phyloP scores from a whole-genome alignment of 2,329 filamentous ascomycete genomes.

The Microdochium paspali region DNA sequence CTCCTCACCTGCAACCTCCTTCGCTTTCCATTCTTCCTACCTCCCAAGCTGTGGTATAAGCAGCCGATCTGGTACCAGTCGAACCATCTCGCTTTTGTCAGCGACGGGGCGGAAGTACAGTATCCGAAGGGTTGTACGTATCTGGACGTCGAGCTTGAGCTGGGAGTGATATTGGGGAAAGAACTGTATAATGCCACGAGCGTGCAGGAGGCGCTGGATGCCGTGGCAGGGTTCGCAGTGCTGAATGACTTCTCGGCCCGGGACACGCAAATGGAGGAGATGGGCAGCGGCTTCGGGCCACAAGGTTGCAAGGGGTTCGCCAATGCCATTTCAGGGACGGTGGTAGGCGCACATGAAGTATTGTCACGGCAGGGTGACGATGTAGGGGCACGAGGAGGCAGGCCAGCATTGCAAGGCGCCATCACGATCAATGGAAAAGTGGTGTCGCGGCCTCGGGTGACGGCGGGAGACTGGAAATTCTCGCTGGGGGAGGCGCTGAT shows the following conservation, averaged over 20 bases:
- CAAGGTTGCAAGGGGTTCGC: slow-evolving; percentile 16
- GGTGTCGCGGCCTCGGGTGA: slow-evolving; percentile 9
- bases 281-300: slow-evolving; percentile 15
- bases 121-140: slow-evolving; percentile 12
- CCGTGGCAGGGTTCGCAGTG: slow-evolving; percentile 16
- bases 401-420: not conserved
- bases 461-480: slow-evolving; percentile 12
- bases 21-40: slow-evolving; percentile 12
- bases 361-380: slow-evolving; percentile 8
- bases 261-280: slow-evolving; percentile 14
- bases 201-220: slow-evolving; percentile 12
- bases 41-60: slow-evolving; percentile 10
- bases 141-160: slow-evolving; percentile 16
- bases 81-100: slow-evolving; percentile 15
- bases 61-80: slow-evolving; percentile 17
- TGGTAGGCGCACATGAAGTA: slow-evolving; percentile 14
- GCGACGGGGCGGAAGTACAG: slow-evolving; percentile 11
- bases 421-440: slow-evolving; percentile 11
- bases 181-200: slow-evolving; percentile 11
- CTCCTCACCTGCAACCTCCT: slow-evolving; percentile 5
- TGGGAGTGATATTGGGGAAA: slow-evolving; percentile 10
- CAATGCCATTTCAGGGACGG: slow-evolving; percentile 13
- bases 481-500: slow-evolving; percentile 13
- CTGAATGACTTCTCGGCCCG: slow-evolving; percentile 16
- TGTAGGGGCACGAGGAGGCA: slow-evolving; percentile 1